These are phyloP conservation scores for Tuber brumale DNA, from an alignment of 495 filamentous ascomycete genomes.

Conservation along the genomic window DNA sequence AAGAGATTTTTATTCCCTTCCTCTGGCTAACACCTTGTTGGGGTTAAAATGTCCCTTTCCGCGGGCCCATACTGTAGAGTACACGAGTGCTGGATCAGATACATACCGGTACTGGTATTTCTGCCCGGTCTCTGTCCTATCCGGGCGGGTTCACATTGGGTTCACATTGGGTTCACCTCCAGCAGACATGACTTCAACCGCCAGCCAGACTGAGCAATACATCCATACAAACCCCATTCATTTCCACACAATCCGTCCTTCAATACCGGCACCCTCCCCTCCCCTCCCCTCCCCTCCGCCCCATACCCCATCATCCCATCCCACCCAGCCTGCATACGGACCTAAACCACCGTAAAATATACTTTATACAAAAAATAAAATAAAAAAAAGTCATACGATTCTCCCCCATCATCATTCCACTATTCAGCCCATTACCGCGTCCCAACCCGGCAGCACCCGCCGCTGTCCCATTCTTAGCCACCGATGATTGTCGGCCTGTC, in stretches of 20 bases:
- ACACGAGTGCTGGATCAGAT: too few species aligned
- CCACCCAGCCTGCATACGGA: slow-evolving; percentile 13
- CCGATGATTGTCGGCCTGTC: slow-evolving; percentile 38
- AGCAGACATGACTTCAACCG: not conserved
- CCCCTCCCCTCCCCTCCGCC: not conserved
- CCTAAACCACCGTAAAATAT: slow-evolving; percentile 5
- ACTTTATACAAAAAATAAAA: not conserved
- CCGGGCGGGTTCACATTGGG: not conserved
- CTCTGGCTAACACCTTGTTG: not conserved
- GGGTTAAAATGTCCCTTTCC: not conserved
- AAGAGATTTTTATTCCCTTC: not conserved
- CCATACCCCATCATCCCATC: slow-evolving; percentile 9
- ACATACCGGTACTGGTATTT: not conserved
- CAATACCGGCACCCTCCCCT: slow-evolving; percentile 1
- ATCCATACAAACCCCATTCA: not conserved
- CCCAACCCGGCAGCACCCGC: slow-evolving; percentile 13
- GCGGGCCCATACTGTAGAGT: not conserved
- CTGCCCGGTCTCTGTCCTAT: not conserved
- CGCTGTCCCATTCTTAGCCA: slow-evolving; percentile 20
- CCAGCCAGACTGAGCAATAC: not conserved
- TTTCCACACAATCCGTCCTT: slow-evolving; percentile 13
- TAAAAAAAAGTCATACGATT: slow-evolving; percentile 35
- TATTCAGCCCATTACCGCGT: slow-evolving; percentile 24
- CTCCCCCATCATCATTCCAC: slow-evolving; percentile 29
- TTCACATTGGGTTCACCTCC: not conserved